These are phyloP conservation scores for Anastatica hierochuntica DNA, from an alignment of 345 rosid genomes.

Conservation along the genomic window DNA sequence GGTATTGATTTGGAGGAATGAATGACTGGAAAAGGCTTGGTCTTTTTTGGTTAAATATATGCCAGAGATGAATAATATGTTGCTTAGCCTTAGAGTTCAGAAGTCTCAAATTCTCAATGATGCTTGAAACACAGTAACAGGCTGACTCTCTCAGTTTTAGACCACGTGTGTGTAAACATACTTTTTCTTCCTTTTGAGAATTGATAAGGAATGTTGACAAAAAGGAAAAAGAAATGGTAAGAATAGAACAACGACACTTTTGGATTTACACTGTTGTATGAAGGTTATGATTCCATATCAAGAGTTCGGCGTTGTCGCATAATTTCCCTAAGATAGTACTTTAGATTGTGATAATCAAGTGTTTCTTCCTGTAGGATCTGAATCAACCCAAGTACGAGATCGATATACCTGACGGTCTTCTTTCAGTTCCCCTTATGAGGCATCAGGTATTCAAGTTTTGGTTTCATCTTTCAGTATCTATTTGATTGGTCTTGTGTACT, in stretches of 20 bases:
- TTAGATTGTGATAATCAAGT: neutral
- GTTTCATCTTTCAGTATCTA: conserved; percentile 12
- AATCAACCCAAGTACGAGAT: conserved; percentile 72
- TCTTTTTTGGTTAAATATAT: too few relatives aligned
- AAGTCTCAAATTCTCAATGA: too few relatives aligned
- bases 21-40: too few relatives aligned
- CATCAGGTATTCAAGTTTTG: neutral
- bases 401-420: conserved; percentile 62
- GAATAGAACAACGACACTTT: too few relatives aligned
- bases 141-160: neutral
- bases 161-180: neutral
- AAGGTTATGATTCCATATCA: too few relatives aligned
- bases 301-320: conserved; percentile 2
- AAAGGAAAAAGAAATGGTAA: too few relatives aligned
- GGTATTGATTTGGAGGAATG: too few relatives aligned
- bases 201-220: neutral
- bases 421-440: neutral
- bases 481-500: conserved; percentile 9
- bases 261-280: too few relatives aligned
- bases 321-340: neutral
- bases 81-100: too few relatives aligned
- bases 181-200: neutral
- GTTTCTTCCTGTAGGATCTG: conserved; percentile 46
- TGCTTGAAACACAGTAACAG: conserved; percentile 1
- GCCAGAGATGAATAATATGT: too few relatives aligned